These are phyloP conservation scores for Penicillium aurantiogriseum DNA, from an alignment of 2,329 filamentous ascomycete genomes.

Conservation along the genomic window DNA sequence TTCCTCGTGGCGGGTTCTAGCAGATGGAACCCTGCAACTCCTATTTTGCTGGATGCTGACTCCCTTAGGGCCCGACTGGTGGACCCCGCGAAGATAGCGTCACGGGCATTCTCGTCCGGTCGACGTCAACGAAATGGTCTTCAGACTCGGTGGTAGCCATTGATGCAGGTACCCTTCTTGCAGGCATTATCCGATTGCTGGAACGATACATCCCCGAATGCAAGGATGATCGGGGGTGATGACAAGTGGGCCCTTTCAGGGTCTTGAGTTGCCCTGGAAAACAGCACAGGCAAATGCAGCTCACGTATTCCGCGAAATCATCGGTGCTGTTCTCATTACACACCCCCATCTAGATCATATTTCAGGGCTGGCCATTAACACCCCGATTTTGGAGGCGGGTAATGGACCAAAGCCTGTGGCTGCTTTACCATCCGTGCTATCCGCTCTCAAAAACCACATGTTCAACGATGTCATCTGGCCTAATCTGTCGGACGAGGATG, in stretches of 20 bases:
- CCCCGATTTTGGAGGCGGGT: constrained; percentile 75
- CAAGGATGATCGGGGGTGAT: constrained; percentile 30
- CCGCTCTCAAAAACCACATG: constrained; percentile 87
- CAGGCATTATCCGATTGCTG: constrained; percentile 78
- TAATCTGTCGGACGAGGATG: constrained; percentile 93
- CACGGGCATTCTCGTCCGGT: constrained; percentile 85
- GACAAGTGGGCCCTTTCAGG: constrained; percentile 72
- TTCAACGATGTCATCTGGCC: constrained; percentile 99
- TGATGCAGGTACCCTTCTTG: constrained; percentile 86
- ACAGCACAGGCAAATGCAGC: constrained; percentile 75
- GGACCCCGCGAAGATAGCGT: constrained; percentile 88
- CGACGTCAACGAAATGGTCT: constrained; percentile 73
- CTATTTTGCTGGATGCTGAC: constrained; percentile 28
- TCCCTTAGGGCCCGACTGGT: constrained; percentile 73
- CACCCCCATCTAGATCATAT: constrained; percentile 98
- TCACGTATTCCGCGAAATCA: constrained; percentile 72
- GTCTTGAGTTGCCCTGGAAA: constrained; percentile 66
- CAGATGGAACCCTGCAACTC: constrained; percentile 13
- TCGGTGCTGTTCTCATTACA: constrained; percentile 88
- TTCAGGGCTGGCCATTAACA: constrained; percentile 88
- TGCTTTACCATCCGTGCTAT: constrained; percentile 82
- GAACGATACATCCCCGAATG: constrained; percentile 42
- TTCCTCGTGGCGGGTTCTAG: constrained; percentile 13
- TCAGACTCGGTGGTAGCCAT: constrained; percentile 85
- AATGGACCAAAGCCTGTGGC: constrained; percentile 79